A percentile compares a stretch with the other conserved stretches of the same genome.
These are phyloP conservation scores for Lichina pygmaea DNA, from an alignment of 495 filamentous ascomycete genomes.

Conservation along the genomic window DNA sequence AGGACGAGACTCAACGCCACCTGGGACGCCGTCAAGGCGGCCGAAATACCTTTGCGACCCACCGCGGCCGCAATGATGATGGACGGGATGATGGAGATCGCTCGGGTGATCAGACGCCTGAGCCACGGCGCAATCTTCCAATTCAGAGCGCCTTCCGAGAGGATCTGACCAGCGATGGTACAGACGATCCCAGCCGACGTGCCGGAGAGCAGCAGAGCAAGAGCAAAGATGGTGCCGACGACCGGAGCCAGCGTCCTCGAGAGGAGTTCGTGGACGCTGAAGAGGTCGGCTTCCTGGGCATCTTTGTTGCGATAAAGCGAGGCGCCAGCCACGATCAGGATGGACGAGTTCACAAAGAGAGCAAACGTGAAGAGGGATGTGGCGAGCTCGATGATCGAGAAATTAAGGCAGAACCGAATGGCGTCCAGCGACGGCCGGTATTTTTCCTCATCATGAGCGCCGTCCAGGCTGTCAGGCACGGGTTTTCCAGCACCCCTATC, in stretches of 20 bases:
- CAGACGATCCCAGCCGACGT: conserved; percentile 56
- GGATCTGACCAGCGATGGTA: conserved; percentile 66
- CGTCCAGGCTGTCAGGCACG: background rate
- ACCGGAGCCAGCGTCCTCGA: conserved; percentile 39
- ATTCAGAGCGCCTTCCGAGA: conserved; percentile 50
- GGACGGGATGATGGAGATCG: conserved; percentile 15
- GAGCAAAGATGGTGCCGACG: conserved; percentile 51
- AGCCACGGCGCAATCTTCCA: conserved; percentile 48
- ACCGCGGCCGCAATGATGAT: conserved; percentile 19
- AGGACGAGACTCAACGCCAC: conserved; percentile 59
- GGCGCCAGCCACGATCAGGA: conserved; percentile 70
- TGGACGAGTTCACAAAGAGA: conserved; percentile 74
- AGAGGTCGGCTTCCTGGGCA: conserved; percentile 43
- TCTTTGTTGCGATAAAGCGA: conserved; percentile 32
- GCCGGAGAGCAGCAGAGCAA: conserved; percentile 54
- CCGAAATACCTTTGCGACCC: conserved; percentile 29
- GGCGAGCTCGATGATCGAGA: conserved; percentile 44
- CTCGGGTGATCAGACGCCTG: conserved; percentile 37
- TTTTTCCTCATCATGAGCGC: conserved; percentile 8
- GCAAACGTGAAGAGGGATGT: conserved; percentile 74
- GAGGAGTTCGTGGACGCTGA: conserved; percentile 58
- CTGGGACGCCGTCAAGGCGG: conserved; percentile 52
- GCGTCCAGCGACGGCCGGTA: conserved; percentile 59
- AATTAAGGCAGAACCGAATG: conserved; percentile 52
- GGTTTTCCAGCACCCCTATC: conserved; percentile 16